Evolutionary conservation across 106 monocot species (phyloP), one percentile per base, ranked within the genome.

Genomic region (Chionographis japonica): DNA sequence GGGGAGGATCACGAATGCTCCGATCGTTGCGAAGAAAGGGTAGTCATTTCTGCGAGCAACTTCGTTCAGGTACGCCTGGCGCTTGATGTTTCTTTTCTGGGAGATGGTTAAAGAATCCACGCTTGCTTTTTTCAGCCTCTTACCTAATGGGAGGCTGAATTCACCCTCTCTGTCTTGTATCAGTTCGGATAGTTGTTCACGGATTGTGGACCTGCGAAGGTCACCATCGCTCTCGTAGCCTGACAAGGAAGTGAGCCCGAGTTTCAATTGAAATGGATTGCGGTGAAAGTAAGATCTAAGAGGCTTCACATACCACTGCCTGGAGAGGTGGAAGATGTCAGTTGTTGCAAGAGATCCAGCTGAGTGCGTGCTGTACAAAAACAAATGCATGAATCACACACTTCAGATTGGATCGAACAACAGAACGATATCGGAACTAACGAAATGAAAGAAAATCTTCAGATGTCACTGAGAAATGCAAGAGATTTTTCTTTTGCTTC

Each of bases 1-100:
- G 12, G 88, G 95, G 37, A 94, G 67, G 52, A 95, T 66, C 10
- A 95, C 89, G 78, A 92, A 95, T 35, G 86, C 84, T n/a, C 81
- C 95, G 3, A 95, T 77, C 3, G 82, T 88, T 50, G 91, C 86
- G 51, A 95, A 95, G 83, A 95, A 89, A 68, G 65, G 58, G 0
- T 79, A 84, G 57, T 95, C 91, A 40, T 95, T 91, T 69, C 91
- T 76, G 8, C 75, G 58, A 40, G 74, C 62, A 2, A 95, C 95
- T 67, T 91, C 81, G 68, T 83, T 82, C 62, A 91, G 77, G 73
- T 88, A 86, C 46, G 84, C 77, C 72, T 95, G 91, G 52, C 95
- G 67, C 71, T 91, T 95, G 83, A 95, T 95, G 82, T 95, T 95
- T 76, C 95, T 91, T 70, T 75, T 91, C 75, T 95, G 88, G 7